Base-by-base conservation (phyloP, 2,329 filamentous ascomycete genomes). In the Plectosphaerella cucumerina region DNA sequence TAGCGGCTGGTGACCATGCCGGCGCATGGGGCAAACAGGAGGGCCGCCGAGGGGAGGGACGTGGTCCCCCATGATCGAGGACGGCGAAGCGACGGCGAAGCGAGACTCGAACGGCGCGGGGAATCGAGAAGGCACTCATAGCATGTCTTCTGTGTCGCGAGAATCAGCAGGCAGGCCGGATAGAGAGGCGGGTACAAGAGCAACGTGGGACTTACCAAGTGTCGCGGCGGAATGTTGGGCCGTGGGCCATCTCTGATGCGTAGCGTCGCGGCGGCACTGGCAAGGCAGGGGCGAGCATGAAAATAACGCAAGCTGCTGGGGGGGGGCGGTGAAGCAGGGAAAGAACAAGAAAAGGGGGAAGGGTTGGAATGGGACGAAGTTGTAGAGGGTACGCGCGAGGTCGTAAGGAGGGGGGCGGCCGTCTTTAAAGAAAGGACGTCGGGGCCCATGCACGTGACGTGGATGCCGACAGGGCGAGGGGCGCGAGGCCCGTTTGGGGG, bases 31-130 rank as follows among this genome's bases (percentile, higher is more conserved):
- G 9, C 9, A 37, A 37, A 34, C 8, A 34, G 31, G 35, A 18
- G 17, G 35, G 35, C 9, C 35, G 35, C 35, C 35, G 35, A 37
- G 35, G 35, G 35, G 35, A 37, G 35, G 35, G 9, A n/a, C 35
- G 35, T 37, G 14, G 9, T 37, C 47, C 51, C 18, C 51, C 49
- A 20, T 53, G 49, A 37, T 53, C 49, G 33, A 47, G 46, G 22
- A 50, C 47, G 2, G 18, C 22, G 31, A 37, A 45, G 35, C 39
- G 35, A 15, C 49, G 35, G 31, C 53, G 49, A 17, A 6, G 12
- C 22, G 31, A 47, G 5, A 35, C 26, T 18, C 17, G n/a, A 23
- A 37, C 35, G 35, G 35, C 35, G 35, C 17, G 35, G 35, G 35
- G 35, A 12, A 12, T 37, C 34, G 34, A 37, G 34, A 14, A 37